Conservation (phyloP, 2,329 filamentous ascomycete species). For the Colletotrichum camelliae region DNA sequence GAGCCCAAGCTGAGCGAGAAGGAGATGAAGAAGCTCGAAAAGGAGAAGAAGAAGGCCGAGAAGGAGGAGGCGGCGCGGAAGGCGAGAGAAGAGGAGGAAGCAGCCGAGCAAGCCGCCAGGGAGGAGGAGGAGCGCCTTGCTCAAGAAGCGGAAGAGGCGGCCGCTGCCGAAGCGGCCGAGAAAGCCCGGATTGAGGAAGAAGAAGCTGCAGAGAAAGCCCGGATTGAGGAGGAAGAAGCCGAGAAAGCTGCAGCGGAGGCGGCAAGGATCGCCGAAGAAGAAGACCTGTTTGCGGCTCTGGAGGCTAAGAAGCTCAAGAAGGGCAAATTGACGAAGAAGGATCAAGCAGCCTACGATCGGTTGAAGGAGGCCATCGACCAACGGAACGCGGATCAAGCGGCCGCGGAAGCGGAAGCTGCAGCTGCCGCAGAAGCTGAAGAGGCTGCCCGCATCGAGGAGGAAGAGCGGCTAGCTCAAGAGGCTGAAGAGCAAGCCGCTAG, state of each 20-base stretch:
- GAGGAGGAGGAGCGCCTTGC: conserved; percentile 36
- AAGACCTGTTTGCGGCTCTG: conserved; percentile 44
- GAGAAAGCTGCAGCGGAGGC: conserved; percentile 35
- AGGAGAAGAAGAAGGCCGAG: conserved; percentile 51
- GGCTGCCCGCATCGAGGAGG: conserved; percentile 29
- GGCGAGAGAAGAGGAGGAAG: conserved; percentile 41
- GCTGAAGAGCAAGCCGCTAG: conserved; percentile 26
- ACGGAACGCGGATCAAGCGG: conserved; percentile 42
- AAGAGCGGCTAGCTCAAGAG: conserved; percentile 26
- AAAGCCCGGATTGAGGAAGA: conserved; percentile 22
- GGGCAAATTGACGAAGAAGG: conserved; percentile 48
- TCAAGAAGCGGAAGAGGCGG: conserved; percentile 33
- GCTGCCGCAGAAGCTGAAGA: conserved; percentile 44
- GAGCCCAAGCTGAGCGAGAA: conserved; percentile 53
- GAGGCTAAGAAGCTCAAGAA: conserved; percentile 57
- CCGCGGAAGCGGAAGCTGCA: conserved; percentile 24
- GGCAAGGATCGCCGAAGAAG: conserved; percentile 32
- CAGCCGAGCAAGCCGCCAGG: conserved; percentile 25
- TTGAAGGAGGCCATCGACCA: conserved; percentile 38
- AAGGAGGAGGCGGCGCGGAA: conserved; percentile 46
- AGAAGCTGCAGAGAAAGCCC: conserved; percentile 32
- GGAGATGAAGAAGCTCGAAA: conserved; percentile 57
- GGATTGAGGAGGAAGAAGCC: conserved; percentile 26
- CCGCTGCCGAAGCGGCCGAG: conserved; percentile 34
- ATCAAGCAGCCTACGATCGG: conserved; percentile 47